These are phyloP conservation scores for Magnolia kwangsiensis DNA, from an alignment of 164 flowering plant species.

Conservation along the genomic window DNA sequence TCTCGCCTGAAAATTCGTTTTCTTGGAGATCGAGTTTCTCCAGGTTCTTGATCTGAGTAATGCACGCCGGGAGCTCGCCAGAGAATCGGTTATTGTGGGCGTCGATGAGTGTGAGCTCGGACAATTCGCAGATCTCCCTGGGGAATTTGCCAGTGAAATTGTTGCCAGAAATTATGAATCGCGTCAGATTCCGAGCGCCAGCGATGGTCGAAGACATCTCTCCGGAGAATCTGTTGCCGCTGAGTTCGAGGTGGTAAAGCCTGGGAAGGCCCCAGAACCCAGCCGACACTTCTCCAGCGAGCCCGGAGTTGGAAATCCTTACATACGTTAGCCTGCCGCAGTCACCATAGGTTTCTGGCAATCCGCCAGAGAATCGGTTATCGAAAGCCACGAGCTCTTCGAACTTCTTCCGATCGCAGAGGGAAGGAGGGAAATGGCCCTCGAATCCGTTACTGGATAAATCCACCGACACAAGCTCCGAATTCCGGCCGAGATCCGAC, in stretches of 20 bases:
- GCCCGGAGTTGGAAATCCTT: constrained; percentile 39
- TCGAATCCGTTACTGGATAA: constrained; percentile 55
- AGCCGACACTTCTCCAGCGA: constrained; percentile 45
- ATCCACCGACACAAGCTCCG: constrained; percentile 43
- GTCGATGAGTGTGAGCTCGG: constrained; percentile 23
- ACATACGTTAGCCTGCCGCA: constrained; percentile 48
- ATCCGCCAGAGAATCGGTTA: constrained; percentile 50
- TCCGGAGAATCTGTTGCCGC: constrained; percentile 51
- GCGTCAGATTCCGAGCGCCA: constrained; percentile 20
- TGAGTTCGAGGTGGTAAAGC: constrained; percentile 32
- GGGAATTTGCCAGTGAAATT: constrained; percentile 55
- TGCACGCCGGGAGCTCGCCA: constrained; percentile 52
- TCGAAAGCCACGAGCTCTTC: constrained; percentile 28
- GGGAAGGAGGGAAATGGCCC: constrained; percentile 51
- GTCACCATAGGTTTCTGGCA: constrained; percentile 43
- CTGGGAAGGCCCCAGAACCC: constrained; percentile 45
- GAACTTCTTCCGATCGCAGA: constrained; percentile 49
- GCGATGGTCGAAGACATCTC: constrained; percentile 38
- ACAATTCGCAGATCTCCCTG: constrained; percentile 33
- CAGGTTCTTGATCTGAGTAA: constrained; percentile 36
- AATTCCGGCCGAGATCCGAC: constrained; percentile 40
- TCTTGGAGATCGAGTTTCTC: constrained; percentile 41
- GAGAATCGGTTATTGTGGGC: constrained; percentile 42
- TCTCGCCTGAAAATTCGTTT: constrained; percentile 51
- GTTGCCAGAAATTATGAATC: constrained; percentile 40